Evolutionary conservation across 108 stramenopile genomes (phyloP).

Genomic region (Nitzschia inconspicua): DNA sequence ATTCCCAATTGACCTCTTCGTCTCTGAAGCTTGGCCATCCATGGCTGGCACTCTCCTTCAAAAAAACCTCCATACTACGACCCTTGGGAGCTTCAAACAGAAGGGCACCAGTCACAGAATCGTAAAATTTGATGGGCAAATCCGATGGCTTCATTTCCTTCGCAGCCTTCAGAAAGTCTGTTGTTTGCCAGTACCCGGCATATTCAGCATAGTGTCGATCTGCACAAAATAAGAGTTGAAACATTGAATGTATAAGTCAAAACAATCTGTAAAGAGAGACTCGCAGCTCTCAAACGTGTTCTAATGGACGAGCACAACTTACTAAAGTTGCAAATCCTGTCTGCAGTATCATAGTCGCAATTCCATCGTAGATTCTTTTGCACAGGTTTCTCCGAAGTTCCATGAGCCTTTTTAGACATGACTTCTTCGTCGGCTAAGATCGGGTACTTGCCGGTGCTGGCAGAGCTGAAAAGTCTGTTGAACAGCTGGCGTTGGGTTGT

Average conservation of each 20-base stretch:
- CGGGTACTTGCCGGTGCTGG: constrained; percentile 34
- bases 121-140: constrained; percentile 73
- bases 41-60: constrained; percentile 57
- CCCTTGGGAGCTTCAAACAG: constrained; percentile 75
- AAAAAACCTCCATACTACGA: constrained; percentile 68
- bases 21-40: constrained; percentile 89
- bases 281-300: background rate
- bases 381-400: constrained; percentile 68
- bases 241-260: background rate
- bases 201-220: constrained; percentile 51
- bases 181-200: constrained; percentile 65
- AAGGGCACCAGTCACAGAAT: constrained; percentile 71
- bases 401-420: constrained; percentile 67
- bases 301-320: background rate
- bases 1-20: constrained; percentile 86
- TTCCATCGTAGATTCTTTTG: constrained; percentile 69
- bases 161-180: constrained; percentile 48
- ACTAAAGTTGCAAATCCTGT: constrained; percentile 77
- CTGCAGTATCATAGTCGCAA: constrained; percentile 61
- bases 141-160: constrained; percentile 33
- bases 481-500: constrained; percentile 23
- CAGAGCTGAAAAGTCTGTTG: constrained; percentile 27
- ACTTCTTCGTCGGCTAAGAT: constrained; percentile 61
- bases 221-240: background rate
- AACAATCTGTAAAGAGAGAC: background rate